Evolutionary conservation across 345 rosid species (phyloP), one percentile per base, ranked within the genome.

Genomic region (Brassica carinata): DNA sequence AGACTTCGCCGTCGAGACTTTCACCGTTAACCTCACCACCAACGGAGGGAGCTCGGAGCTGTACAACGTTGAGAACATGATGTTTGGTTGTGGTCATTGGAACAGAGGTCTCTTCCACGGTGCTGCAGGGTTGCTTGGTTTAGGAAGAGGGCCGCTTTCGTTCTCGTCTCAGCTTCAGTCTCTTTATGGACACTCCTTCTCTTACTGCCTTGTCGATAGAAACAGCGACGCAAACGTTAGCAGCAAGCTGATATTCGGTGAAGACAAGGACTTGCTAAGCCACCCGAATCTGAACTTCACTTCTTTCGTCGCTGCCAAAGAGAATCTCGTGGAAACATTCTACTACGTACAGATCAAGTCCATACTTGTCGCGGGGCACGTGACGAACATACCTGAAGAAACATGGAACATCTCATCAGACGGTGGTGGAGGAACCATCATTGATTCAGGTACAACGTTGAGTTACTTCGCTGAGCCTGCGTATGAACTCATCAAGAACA

Each of bases 51-150:
- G 82, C 11, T 82, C 98, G 0, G 88, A 86, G 59, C 77, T 85
- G 5, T 87, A 70, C 33, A 78, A 48, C n/a, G 88, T 89, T 1
- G 94, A 93, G 81, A 86, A 93, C 31, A 80, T 93, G 70, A 88
- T 90, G 92, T 93, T 95, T 38, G 99, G 99, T 10, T 93, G 98
- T 64, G 98, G 99, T n/a, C 93, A 89, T 80, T 90, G 96, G 98
- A 95, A 95, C 79, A 70, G 97, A 80, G 99, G 97, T 30, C 79
- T 83, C 3, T 93, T 93, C 85, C 86, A 84, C 11, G 97, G 95
- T n/a, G 95, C 98, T 53, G 86, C 98, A 19, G 98, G 99, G 17
- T 27, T 95, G 74, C 81, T 95, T 64, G 98, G 99, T 1, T 86
- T 95, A 34, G 99, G 99, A 27, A 87, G 96, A 89, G 97, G 98